These are phyloP conservation scores for Phytophthora cajani DNA, from an alignment of 352 stramenopile genomes.

Conservation along the genomic window DNA sequence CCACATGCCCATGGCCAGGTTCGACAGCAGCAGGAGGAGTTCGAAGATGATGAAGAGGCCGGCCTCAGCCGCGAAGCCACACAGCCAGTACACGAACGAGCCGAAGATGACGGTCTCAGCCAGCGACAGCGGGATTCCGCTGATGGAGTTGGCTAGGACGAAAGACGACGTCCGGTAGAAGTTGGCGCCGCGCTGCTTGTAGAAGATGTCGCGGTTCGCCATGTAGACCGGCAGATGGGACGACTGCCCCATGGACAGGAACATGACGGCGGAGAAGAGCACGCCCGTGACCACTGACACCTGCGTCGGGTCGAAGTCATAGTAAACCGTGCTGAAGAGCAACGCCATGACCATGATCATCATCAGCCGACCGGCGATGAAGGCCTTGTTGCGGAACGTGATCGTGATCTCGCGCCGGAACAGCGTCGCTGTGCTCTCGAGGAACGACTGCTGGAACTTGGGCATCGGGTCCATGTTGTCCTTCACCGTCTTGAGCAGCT, in stretches of 20 bases:
- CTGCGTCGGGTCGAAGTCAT: constrained; percentile 44
- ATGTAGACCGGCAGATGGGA: constrained; percentile 12
- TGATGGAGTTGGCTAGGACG: constrained; percentile 47
- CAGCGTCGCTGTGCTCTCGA: constrained; percentile 37
- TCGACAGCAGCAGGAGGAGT: constrained; percentile 1
- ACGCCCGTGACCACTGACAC: constrained; percentile 58
- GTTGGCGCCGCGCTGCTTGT: constrained; percentile 83
- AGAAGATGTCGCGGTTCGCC: constrained; percentile 62
- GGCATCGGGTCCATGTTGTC: constrained; percentile 23
- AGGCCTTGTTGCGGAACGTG: constrained; percentile 54
- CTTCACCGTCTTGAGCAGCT: constrained; percentile 26
- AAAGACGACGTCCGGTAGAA: constrained; percentile 67
- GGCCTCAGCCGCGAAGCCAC: not conserved
- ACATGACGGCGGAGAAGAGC: constrained; percentile 83
- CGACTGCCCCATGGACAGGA: constrained; percentile 64
- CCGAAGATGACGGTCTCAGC: constrained; percentile 2
- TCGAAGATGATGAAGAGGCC: not conserved
- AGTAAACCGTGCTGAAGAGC: constrained; percentile 55
- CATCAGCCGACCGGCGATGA: constrained; percentile 41
- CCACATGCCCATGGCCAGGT: constrained; percentile 5
- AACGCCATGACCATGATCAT: constrained; percentile 55
- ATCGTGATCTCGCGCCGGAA: constrained; percentile 64
- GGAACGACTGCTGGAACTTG: constrained; percentile 47
- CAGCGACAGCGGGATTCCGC: constrained; percentile 29
- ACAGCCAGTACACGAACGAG: constrained; percentile 6